Base-by-base conservation (phyloP, 805 yeast species). In the Geotrichum ghanense region DNA sequence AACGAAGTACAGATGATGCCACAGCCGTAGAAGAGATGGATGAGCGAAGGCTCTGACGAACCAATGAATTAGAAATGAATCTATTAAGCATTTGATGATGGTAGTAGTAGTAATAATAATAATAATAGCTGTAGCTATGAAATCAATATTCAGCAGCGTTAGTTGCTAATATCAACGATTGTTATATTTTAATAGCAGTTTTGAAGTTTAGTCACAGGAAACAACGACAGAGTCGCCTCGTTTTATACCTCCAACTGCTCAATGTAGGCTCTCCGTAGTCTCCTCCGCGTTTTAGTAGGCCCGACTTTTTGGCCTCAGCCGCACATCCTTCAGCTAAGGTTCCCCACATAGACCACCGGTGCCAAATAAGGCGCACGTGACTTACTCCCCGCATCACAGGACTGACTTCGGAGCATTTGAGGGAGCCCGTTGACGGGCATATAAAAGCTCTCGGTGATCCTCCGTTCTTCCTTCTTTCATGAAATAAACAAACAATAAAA, bases 31-130 rank as follows among this genome's bases (percentile, higher is more conserved):
- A 25, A n/a, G n/a, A n/a, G n/a, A n/a, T n/a, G n/a, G n/a, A n/a
- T n/a, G n/a, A n/a, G n/a, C n/a, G n/a, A n/a, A n/a, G n/a, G n/a
- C n/a, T n/a, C n/a, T n/a, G n/a, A 9, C 31, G 31, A 9, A 14
- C 14, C 9, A 25, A 9, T 25, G 31, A 9, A 9, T 14, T 25
- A 25, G 12, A 16, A 31, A 31, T 31, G 7, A 31, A 6, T 31
- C 37, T 31, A 31, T 31, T 31, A n/a, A 31, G 37, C 37, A 31
- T 31, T n/a, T n/a, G n/a, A n/a, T n/a, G n/a, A n/a, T n/a, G n/a
- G n/a, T n/a, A n/a, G n/a, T n/a, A n/a, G n/a, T n/a, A n/a, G n/a
- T n/a, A n/a, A n/a, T n/a, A n/a, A n/a, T n/a, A n/a, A n/a, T n/a
- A n/a, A n/a, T n/a, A n/a, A n/a, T n/a, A n/a, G n/a, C n/a, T n/a